These are phyloP conservation scores for Circinella umbellata DNA, from an alignment of 371 early-diverging fungal species.

Conservation along the genomic window DNA sequence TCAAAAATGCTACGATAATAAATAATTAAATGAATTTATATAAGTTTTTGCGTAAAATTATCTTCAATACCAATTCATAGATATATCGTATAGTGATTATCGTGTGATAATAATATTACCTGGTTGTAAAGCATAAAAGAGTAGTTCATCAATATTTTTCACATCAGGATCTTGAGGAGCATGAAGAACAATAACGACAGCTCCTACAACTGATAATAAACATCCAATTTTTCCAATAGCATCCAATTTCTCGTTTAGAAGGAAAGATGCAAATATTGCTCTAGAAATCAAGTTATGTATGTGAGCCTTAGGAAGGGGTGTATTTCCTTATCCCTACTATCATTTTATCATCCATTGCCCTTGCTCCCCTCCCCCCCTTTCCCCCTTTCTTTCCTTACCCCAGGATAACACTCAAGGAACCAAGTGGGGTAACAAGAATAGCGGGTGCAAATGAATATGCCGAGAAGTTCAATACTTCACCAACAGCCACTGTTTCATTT, in stretches of 20 bases:
- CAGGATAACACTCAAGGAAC: conserved; percentile 86
- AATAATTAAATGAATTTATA: background rate
- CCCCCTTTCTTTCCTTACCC: conserved; percentile 47
- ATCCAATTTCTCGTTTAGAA: conserved; percentile 82
- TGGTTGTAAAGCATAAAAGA: conserved; percentile 74
- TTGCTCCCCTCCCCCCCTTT: background rate
- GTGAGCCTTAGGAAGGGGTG: background rate
- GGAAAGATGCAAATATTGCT: conserved; percentile 41
- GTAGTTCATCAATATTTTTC: conserved; percentile 66
- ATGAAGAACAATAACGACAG: conserved; percentile 86
- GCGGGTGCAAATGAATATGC: conserved; percentile 95
- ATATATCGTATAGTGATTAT: too few species aligned
- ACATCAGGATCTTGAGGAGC: conserved; percentile 85
- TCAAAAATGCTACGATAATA: conserved; percentile 67
- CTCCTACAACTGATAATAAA: conserved; percentile 87
- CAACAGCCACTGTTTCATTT: conserved; percentile 74
- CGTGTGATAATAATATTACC: conserved; percentile 33
- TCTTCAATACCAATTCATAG: too few species aligned
- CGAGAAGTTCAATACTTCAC: conserved; percentile 91
- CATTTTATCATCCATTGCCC: background rate
- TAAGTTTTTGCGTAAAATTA: background rate
- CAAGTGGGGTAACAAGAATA: conserved; percentile 90
- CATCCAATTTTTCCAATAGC: conserved; percentile 86
- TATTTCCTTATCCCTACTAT: background rate
- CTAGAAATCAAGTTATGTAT: conserved; percentile 16